Percentiles rank a stretch among this genome's conserved stretches.
Conservation (phyloP, 2,329 filamentous ascomycete species). For the Fusarium penzigii region DNA sequence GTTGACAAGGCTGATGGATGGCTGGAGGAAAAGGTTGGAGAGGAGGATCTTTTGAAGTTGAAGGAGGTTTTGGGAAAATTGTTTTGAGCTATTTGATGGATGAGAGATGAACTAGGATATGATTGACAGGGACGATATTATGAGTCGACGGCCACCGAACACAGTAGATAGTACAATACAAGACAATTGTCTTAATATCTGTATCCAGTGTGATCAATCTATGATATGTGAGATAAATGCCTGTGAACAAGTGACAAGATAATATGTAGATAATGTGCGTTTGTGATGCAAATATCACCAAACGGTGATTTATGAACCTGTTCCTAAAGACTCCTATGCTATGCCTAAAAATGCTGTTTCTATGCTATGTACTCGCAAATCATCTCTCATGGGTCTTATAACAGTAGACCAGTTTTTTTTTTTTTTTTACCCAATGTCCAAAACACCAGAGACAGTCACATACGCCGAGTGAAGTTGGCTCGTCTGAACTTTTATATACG, state of each 20-base stretch:
- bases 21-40: slow-evolving; percentile 35
- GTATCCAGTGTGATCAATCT: no score
- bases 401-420: no score
- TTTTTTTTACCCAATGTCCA: no score
- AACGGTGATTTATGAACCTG: no score
- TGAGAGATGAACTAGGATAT: neutral
- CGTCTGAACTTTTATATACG: slow-evolving; percentile 26
- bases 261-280: no score
- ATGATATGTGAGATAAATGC: no score
- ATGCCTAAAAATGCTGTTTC: neutral
- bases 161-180: no score
- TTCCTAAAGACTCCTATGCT: neutral
- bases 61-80: slow-evolving; percentile 16
- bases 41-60: slow-evolving; percentile 13
- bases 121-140: neutral
- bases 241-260: no score
- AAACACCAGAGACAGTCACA: no score
- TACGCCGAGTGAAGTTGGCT: neutral
- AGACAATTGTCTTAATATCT: no score
- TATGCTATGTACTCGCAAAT: neutral
- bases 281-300: no score
- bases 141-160: neutral
- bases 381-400: neutral
- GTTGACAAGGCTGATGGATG: slow-evolving; percentile 59
- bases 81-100: slow-evolving; percentile 12